phyloP scores from a whole-genome alignment of 257 asterid genomes.

The Plantago elongata region DNA sequence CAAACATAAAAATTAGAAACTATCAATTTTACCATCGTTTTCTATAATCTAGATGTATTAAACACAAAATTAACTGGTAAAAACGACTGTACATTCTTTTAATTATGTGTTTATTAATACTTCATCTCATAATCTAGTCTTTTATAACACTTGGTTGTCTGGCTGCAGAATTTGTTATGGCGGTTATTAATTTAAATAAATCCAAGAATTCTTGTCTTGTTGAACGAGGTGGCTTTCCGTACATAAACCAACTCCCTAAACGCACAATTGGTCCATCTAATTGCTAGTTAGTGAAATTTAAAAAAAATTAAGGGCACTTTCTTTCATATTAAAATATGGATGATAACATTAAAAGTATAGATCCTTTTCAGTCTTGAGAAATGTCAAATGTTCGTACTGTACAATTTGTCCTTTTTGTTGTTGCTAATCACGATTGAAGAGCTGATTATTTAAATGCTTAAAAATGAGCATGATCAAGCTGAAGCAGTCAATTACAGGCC shows the following conservation, averaged over 20 bases:
- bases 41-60: no score
- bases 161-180: no score
- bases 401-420: constrained; percentile 9
- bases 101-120: no score
- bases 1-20: no score
- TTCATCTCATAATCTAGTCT: no score
- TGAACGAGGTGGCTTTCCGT: background rate
- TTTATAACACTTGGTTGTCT: no score
- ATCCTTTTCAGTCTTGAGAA: background rate
- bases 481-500: background rate
- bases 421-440: background rate
- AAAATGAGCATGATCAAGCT: background rate
- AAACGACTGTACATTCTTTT: no score
- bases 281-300: background rate
- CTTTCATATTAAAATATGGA: background rate
- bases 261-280: background rate
- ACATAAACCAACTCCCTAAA: background rate
- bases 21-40: no score
- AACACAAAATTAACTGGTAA: no score
- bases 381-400: background rate
- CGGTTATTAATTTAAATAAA: background rate
- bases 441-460: background rate
- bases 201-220: background rate
- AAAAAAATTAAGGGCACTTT: background rate
- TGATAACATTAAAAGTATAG: background rate